Evolutionary conservation across 352 stramenopile genomes (phyloP).

Genomic region (Blastocystis sp.): DNA sequence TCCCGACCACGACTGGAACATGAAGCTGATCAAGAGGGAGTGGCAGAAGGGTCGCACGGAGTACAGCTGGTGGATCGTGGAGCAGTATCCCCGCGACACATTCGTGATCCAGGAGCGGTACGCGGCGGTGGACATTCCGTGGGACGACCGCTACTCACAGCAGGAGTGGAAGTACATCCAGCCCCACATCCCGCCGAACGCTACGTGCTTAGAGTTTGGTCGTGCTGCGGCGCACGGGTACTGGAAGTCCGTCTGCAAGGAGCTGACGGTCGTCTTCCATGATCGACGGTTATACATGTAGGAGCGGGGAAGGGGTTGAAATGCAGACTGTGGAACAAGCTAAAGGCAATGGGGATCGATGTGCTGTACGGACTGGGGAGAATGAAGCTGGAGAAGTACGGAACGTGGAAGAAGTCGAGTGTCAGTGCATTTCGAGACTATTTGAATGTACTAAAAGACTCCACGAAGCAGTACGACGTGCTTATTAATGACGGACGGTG

Average conservation of each 20-base stretch:
- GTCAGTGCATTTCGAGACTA: neutral
- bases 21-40: conserved; percentile 4
- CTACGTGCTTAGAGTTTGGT: neutral
- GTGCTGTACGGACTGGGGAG: neutral
- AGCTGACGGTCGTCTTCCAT: conserved; percentile 12
- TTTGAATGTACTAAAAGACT: neutral
- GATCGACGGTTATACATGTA: neutral
- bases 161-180: neutral
- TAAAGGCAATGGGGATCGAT: neutral
- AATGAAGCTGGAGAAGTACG: neutral
- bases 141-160: neutral
- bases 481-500: conserved; percentile 42
- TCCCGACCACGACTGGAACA: neutral
- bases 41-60: neutral
- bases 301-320: neutral
- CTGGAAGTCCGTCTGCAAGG: neutral
- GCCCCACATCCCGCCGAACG: neutral
- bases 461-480: neutral
- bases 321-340: neutral
- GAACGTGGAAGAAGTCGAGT: neutral
- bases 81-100: neutral
- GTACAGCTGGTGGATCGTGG: neutral
- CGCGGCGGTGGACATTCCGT: neutral
- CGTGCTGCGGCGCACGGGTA: neutral
- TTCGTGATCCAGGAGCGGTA: neutral